Evolutionary conservation across 2,329 filamentous ascomycete species (phyloP).

Genomic region (Ceratocystis alfenasii): DNA sequence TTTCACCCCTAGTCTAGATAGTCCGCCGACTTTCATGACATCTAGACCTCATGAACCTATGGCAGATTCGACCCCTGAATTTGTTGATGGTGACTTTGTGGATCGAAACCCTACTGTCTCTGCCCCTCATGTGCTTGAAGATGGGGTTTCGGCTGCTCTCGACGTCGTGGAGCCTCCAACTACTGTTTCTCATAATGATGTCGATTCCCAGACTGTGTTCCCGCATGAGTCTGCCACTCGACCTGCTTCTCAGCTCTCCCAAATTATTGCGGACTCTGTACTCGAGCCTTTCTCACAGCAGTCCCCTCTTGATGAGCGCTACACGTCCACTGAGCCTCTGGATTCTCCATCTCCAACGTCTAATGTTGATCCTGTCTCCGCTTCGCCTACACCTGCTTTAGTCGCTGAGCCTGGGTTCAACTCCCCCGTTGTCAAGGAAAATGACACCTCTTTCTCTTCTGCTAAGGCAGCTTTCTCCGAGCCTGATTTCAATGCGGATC

Average conservation of each 20-base stretch:
- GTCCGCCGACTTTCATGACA: background rate
- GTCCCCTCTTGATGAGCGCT: background rate
- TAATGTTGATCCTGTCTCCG: background rate
- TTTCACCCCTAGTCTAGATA: background rate
- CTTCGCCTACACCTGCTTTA: background rate
- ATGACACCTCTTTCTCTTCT: background rate
- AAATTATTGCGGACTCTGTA: background rate
- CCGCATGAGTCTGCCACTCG: background rate
- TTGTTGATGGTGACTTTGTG: background rate
- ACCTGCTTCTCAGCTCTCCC: background rate
- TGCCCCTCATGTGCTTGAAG: background rate
- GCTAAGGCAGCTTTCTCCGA: background rate
- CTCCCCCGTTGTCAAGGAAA: conserved; percentile 8
- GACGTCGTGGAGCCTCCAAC: background rate
- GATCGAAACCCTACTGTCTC: background rate
- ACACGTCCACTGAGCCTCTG: background rate
- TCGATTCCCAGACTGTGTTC: background rate
- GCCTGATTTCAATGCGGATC: conserved; percentile 13
- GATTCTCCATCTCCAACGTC: background rate
- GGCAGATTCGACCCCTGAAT: background rate
- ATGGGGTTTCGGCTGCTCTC: background rate
- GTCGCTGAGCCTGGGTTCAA: conserved; percentile 1
- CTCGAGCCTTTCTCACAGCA: background rate
- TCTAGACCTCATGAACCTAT: background rate
- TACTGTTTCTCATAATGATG: background rate